These are phyloP conservation scores for Ziziphus jujuba DNA, from an alignment of 306 rosid species.

Conservation along the genomic window DNA sequence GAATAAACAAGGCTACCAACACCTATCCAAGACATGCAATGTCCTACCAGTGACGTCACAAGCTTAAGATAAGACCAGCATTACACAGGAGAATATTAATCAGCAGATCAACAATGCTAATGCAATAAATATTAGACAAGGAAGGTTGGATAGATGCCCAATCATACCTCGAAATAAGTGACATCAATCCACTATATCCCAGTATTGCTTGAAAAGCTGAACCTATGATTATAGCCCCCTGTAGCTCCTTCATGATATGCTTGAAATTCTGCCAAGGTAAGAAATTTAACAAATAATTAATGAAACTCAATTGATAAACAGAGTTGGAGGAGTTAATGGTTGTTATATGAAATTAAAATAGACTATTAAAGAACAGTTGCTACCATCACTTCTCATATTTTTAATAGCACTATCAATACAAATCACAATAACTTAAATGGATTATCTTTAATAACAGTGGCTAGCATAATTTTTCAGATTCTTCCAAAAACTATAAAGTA, in stretches of 20 bases:
- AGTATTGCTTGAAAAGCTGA: slow-evolving; percentile 88
- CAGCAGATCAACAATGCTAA: neutral
- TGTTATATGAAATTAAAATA: neutral
- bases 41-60: neutral
- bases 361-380: no score
- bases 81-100: slow-evolving; percentile 6
- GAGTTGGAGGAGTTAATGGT: neutral
- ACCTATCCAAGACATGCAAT: no score
- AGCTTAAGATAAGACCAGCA: slow-evolving; percentile 7
- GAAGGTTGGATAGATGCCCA: slow-evolving; percentile 13
- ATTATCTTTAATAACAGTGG: neutral
- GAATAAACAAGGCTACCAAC: neutral
- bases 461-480: neutral
- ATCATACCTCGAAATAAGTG: slow-evolving; percentile 73
- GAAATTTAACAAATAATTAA: neutral
- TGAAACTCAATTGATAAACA: neutral
- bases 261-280: slow-evolving; percentile 69
- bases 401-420: neutral
- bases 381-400: no score
- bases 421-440: neutral
- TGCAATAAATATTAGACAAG: neutral
- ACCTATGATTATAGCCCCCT: slow-evolving; percentile 90
- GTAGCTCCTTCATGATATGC: slow-evolving; percentile 97
- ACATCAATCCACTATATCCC: slow-evolving; percentile 95
- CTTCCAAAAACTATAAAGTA: neutral